Evolutionary conservation across 2,329 filamentous ascomycete genomes (phyloP), one percentile per base, ranked within the genome.

Genomic region (Knufia fluminis): DNA sequence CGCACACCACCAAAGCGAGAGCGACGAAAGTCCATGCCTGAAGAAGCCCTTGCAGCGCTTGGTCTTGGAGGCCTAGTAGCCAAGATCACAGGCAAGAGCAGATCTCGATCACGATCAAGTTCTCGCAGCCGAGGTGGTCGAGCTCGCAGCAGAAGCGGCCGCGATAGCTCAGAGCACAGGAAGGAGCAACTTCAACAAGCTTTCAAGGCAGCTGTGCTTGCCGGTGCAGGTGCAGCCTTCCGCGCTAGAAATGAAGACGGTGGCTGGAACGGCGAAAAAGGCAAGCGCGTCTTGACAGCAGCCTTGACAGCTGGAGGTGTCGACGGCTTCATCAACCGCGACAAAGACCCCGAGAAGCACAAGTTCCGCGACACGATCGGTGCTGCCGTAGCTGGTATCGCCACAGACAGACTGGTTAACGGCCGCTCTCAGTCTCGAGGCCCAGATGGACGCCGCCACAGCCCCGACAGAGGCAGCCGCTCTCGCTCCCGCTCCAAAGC

Each of bases 201-300:
- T 28, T 87, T 90, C 64, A 91, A 92, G 72, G 90, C 91, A 28
- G 92, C 90, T 17, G 74, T 96, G 33, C 78, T 94, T 41, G 90
- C 91, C 24, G 91, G 89, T 60, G 91, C 90, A 35, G 85, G 89
- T 48, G 90, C 96, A 67, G 91, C 91, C 36, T 94, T 94, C 75
- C 84, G 87, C 54, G 83, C 89, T 50, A 83, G 90, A 64, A 94
- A 91, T 61, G 85, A 92, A 54, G 85, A 88, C 2, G 91, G 91
- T 48, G 79, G 83, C 38, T 96, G 90, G 89, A 85, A 83, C 55
- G 91, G 90, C 32, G 85, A 86, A 55, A 96, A 96, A 70, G 87
- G 89, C 57, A 92, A 89, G 72, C 87, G 91, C 46, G 80, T 97
- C 52, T 77, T 94, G 43, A 96, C 91, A 19, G 90, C 89, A 42